Evolutionary conservation across 83 land plant genomes (phyloP).

Genomic region (Larix sibirica): DNA sequence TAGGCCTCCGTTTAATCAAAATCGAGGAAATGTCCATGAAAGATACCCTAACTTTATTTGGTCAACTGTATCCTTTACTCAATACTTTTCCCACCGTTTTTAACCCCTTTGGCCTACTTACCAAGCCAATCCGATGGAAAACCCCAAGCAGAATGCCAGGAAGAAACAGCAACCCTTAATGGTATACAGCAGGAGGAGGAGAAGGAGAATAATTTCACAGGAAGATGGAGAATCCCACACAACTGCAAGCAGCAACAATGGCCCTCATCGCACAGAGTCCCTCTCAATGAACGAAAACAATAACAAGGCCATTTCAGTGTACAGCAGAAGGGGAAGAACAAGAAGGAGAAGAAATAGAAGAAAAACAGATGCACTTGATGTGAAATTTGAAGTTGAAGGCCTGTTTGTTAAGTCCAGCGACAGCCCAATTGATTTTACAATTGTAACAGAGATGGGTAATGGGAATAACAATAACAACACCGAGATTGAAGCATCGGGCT

Average conservation of each 20-base stretch:
- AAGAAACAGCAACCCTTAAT: neutral
- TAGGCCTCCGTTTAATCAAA: slow-evolving; percentile 1
- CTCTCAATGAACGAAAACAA: neutral
- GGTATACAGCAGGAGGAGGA: slow-evolving; percentile 4
- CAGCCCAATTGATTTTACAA: slow-evolving; percentile 6
- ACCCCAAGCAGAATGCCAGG: neutral
- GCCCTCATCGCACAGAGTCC: neutral
- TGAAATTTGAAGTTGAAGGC: slow-evolving; percentile 6
- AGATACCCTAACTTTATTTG: neutral
- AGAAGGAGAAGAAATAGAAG: slow-evolving; percentile 5
- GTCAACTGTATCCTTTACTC: too few relatives aligned
- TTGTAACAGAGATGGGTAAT: neutral
- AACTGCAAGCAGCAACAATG: neutral
- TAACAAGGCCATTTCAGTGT: slow-evolving; percentile 2
- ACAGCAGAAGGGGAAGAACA: slow-evolving; percentile 2
- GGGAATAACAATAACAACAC: neutral
- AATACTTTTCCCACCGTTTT: neutral
- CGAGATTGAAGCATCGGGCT: neutral
- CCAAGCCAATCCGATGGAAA: neutral
- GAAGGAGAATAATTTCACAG: neutral
- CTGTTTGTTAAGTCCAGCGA: neutral
- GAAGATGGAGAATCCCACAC: slow-evolving; percentile 6
- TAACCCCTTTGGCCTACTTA: too few relatives aligned
- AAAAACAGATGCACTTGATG: neutral
- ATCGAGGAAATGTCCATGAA: neutral